phyloP scores from a whole-genome alignment of 2,329 filamentous ascomycete species.

The Ceratocystis cacaofunesta region DNA sequence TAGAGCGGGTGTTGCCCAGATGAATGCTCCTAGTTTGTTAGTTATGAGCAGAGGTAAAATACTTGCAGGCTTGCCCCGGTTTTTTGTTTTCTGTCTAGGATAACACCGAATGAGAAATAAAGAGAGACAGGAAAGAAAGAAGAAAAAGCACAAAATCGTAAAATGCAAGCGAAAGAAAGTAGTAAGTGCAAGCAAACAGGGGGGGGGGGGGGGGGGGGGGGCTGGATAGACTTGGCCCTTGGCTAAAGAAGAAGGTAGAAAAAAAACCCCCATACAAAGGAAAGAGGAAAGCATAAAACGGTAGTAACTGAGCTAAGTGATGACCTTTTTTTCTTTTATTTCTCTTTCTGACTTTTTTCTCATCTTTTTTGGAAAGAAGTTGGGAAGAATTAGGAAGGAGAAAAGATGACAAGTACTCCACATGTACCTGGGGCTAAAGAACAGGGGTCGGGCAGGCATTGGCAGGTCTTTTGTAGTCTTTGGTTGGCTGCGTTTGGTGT shows the following conservation, averaged over 20 bases:
- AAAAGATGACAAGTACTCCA: conserved; percentile 14
- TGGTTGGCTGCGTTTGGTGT: too few relatives aligned
- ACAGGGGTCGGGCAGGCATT: conserved; percentile 4
- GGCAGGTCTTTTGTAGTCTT: background rate
- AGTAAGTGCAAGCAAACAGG: background rate
- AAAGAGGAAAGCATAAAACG: background rate
- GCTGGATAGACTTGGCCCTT: background rate
- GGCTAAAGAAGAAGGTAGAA: background rate
- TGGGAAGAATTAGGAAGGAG: too few relatives aligned
- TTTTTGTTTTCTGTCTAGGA: conserved; percentile 13
- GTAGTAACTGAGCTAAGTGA: background rate
- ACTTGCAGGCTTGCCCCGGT: background rate
- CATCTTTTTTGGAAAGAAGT: background rate
- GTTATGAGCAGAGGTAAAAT: background rate
- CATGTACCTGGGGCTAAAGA: conserved; percentile 15
- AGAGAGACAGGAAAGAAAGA: background rate
- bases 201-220: too few relatives aligned
- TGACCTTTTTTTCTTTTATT: background rate
- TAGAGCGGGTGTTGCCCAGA: background rate
- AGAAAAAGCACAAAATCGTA: too few relatives aligned
- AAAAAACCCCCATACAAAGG: background rate
- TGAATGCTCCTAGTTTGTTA: background rate
- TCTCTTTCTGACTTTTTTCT: conserved; percentile 1
- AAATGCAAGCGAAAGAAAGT: background rate
- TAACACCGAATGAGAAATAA: background rate